Evolutionary conservation across 73 alveolate species (phyloP).

Genomic region (Uronychia setigera): DNA sequence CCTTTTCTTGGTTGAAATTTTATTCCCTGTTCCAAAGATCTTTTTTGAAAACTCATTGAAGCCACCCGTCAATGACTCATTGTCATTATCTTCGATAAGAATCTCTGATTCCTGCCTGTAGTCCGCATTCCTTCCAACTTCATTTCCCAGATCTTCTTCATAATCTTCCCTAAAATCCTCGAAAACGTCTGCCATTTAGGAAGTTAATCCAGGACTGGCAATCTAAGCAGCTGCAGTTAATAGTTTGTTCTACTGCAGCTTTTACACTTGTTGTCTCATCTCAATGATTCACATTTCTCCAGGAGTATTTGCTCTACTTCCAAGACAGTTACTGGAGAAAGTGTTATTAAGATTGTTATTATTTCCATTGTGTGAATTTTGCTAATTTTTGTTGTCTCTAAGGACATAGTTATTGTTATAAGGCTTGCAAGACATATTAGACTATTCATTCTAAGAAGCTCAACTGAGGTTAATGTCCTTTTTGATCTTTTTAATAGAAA

Average conservation of each 20-base stretch:
- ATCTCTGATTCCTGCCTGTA: too few relatives aligned
- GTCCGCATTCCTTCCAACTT: too few relatives aligned
- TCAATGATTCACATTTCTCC: background rate
- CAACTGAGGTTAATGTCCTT: background rate
- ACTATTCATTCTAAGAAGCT: background rate
- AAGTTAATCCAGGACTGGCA: background rate
- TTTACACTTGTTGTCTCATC: background rate
- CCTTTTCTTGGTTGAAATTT: too few relatives aligned
- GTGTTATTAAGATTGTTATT: background rate
- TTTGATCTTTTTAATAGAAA: background rate
- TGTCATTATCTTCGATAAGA: too few relatives aligned
- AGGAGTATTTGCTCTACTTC: background rate
- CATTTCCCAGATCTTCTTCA: background rate
- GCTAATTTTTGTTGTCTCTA: background rate
- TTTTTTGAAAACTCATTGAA: background rate
- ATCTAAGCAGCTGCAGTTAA: too few relatives aligned
- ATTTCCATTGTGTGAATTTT: background rate
- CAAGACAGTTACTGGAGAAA: background rate
- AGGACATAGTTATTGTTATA: background rate
- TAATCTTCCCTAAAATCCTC: background rate
- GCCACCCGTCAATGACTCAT: too few relatives aligned
- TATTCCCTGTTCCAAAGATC: background rate
- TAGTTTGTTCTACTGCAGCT: too few relatives aligned
- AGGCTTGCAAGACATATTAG: background rate
- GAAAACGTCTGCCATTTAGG: background rate